Percentiles rank a stretch among this genome's conserved stretches.
phyloP scores from a whole-genome alignment of 371 early-diverging fungal genomes.

The Chytridium lagenaria region DNA sequence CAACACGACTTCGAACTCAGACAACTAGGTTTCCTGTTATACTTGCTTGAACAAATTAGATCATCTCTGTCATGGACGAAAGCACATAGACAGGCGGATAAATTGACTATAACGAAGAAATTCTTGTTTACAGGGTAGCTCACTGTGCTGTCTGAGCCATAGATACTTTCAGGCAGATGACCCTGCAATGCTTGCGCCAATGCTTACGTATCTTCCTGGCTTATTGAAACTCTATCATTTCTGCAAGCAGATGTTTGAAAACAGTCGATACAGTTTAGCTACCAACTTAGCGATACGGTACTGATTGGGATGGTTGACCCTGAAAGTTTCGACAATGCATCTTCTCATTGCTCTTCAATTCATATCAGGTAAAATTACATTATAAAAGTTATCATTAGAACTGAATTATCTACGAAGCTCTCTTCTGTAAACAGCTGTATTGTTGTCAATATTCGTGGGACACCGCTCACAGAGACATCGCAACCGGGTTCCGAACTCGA shows the following conservation, averaged over 20 bases:
- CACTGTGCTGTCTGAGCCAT: too few species aligned
- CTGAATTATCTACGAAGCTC: neutral
- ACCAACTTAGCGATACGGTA: too few species aligned
- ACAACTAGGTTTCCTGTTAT: neutral
- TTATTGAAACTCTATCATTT: neutral
- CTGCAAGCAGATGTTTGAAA: neutral
- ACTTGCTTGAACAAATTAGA: neutral
- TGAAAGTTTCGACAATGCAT: slow-evolving; percentile 17
- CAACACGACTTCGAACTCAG: neutral
- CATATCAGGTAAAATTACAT: slow-evolving; percentile 13
- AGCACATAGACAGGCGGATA: too few species aligned
- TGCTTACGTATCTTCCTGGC: neutral
- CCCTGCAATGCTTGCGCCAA: neutral
- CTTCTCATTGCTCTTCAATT: slow-evolving; percentile 19
- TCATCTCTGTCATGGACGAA: neutral
- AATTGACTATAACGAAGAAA: neutral
- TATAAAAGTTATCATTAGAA: neutral
- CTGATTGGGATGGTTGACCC: slow-evolving; percentile 18
- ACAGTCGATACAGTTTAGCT: slow-evolving; percentile 7
- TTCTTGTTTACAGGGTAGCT: neutral
- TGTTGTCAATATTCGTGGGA: neutral
- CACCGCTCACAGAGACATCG: neutral
- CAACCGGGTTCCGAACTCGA: neutral
- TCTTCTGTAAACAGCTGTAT: neutral
- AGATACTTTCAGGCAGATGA: too few species aligned